phyloP scores from a whole-genome alignment of 2,329 filamentous ascomycete genomes.

The Ceratocystis albifundus region DNA sequence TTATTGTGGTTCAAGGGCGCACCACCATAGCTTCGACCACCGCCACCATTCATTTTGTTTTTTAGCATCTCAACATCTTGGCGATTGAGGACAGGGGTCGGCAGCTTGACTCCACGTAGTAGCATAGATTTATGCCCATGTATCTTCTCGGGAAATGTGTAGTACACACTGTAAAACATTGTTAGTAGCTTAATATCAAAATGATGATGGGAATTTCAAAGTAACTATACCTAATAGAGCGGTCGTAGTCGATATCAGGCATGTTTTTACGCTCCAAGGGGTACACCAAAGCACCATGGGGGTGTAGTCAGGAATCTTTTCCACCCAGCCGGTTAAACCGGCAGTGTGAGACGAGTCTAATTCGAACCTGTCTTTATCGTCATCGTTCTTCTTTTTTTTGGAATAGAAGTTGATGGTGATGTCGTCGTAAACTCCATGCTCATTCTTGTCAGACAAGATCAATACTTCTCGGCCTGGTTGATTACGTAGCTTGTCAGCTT shows the following conservation, averaged over 20 bases:
- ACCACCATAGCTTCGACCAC: constrained; percentile 60
- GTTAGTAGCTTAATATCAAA: constrained; percentile 27
- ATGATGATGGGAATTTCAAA: neutral
- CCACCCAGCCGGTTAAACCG: constrained; percentile 67
- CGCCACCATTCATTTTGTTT: constrained; percentile 47
- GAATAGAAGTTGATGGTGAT: constrained; percentile 80
- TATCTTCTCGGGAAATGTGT: constrained; percentile 62
- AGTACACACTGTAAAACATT: constrained; percentile 54
- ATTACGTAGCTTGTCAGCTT: constrained; percentile 70
- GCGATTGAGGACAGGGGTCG: constrained; percentile 58
- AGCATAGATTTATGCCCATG: constrained; percentile 89
- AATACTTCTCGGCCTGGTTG: constrained; percentile 68
- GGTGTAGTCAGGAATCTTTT: constrained; percentile 72
- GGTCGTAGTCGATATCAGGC: constrained; percentile 71
- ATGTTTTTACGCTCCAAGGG: constrained; percentile 61
- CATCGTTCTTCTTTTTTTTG: constrained; percentile 53
- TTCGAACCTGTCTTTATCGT: constrained; percentile 49
- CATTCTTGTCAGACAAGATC: constrained; percentile 71
- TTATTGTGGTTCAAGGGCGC: constrained; percentile 39
- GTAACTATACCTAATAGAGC: constrained; percentile 57
- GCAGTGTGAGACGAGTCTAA: constrained; percentile 65
- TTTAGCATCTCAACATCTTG: constrained; percentile 65
- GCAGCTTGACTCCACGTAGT: constrained; percentile 67
- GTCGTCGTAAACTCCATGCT: constrained; percentile 62
- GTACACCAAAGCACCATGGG: constrained; percentile 69